Evolutionary conservation across 164 flowering plant genomes (phyloP).

Genomic region (Berberis vulgaris): DNA sequence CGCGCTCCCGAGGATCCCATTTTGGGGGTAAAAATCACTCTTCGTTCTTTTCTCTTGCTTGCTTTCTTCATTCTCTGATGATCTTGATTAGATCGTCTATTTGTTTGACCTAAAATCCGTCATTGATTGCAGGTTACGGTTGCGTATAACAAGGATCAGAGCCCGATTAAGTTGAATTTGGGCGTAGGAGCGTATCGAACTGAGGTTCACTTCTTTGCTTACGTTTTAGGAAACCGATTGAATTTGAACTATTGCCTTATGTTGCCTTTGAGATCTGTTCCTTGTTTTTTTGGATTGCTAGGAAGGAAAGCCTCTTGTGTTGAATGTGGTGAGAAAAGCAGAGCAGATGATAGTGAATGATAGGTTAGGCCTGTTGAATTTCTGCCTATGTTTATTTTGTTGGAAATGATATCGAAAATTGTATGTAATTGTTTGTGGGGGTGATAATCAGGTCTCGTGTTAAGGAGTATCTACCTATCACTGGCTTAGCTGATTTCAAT

Average conservation of each 20-base stretch:
- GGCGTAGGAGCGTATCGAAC: slow-evolving; percentile 99
- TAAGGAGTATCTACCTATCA: slow-evolving; percentile 91
- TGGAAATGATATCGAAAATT: neutral
- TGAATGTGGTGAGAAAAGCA: slow-evolving; percentile 83
- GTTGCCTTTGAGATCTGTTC: neutral
- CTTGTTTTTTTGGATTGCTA: slow-evolving; percentile 8
- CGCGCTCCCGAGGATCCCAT: slow-evolving; percentile 98
- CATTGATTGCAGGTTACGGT: slow-evolving; percentile 65
- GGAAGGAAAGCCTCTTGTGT: slow-evolving; percentile 98
- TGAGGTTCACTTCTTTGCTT: slow-evolving; percentile 39
- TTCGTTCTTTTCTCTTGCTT: neutral
- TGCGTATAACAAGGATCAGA: slow-evolving; percentile 91
- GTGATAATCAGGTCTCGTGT: slow-evolving; percentile 48
- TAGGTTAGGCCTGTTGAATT: slow-evolving; percentile 20
- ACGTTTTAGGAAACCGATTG: neutral
- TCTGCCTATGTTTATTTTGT: neutral
- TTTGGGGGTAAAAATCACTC: slow-evolving; percentile 53
- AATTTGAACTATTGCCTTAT: neutral
- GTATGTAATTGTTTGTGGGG: neutral
- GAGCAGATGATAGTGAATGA: slow-evolving; percentile 73
- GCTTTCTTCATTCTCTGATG: neutral
- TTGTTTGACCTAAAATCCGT: neutral
- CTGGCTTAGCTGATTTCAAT: slow-evolving; percentile 84
- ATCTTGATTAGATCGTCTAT: neutral
- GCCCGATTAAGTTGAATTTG: slow-evolving; percentile 84